phyloP scores from a whole-genome alignment of 73 alveolate species.

The Effrenium voratum region DNA sequence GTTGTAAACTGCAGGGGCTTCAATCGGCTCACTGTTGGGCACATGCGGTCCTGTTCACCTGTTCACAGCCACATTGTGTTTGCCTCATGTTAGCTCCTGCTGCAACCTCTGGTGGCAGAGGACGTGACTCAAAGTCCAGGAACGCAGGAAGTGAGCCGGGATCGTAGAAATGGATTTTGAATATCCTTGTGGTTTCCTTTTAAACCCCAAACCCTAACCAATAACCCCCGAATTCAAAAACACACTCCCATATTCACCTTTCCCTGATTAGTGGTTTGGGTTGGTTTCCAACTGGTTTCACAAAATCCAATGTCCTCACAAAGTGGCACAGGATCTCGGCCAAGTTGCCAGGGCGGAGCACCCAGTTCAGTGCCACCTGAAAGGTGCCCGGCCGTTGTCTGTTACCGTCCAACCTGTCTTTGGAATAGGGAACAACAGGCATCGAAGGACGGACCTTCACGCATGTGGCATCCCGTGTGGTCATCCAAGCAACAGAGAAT shows the following conservation, averaged over 20 bases:
- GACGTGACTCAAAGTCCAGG: too few relatives aligned
- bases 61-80: too few relatives aligned
- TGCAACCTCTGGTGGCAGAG: too few relatives aligned
- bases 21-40: too few relatives aligned
- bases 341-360: conserved; percentile 55
- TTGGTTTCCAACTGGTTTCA: background rate
- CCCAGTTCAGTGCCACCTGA: conserved; percentile 93
- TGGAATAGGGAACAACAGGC: too few relatives aligned
- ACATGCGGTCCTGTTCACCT: too few relatives aligned
- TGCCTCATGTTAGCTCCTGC: too few relatives aligned
- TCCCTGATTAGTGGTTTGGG: background rate
- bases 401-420: background rate
- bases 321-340: background rate
- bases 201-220: background rate
- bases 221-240: background rate
- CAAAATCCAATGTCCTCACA: background rate
- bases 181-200: background rate
- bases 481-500: background rate
- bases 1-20: too few relatives aligned
- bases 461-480: background rate
- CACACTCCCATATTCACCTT: background rate
- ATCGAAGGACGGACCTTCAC: background rate
- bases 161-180: too few relatives aligned
- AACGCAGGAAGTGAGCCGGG: too few relatives aligned
- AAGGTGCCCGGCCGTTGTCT: background rate